Evolutionary conservation across 345 rosid species (phyloP), one percentile per base, ranked within the genome.

Genomic region (Eucalyptus virginea): DNA sequence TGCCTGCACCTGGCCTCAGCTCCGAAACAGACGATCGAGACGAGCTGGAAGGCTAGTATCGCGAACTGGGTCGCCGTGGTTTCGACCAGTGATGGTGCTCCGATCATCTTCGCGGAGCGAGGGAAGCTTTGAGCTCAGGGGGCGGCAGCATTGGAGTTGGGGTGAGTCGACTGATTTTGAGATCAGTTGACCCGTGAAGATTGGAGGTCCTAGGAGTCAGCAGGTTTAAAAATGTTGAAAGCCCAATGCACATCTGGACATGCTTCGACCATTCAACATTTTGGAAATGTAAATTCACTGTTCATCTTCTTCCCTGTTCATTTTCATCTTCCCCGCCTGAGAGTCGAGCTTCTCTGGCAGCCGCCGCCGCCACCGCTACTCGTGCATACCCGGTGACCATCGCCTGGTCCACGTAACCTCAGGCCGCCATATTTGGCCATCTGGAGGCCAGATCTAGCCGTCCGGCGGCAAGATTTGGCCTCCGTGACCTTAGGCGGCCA

Each of bases 1-100:
- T 87, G 83, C 37, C 60, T 91, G 87, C 96, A 93, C 62, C 77
- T 92, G 88, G 93, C 93, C 65, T 92, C 88, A 51, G 89, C 26
- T 77, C 80, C 16, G 19, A 44, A 88, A 90, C 48, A 67, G 45
- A 56, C 8, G 56, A 91, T 93, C 87, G 83, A 40, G 24, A 77
- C 47, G 83, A 77, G 83, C 13, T 77, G 83, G 83, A 37, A 37
- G 83, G 83, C 83, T 21, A 11, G 11, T 77, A 37, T 21, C 83
- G 4, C 11, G 83, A 77, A 11, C 83, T 2, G 47, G 83, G 83
- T 40, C 16, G 30, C 6, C 28, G 83, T 77, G 16, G 16, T 21
- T 2, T 77, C 42, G 30, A 6, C 83, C 15, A 44, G 24, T 14
- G 83, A 40, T 77, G 47, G 47, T 11, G 83, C 83, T 21, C 2